Conservation (phyloP, 306 rosid species). For the Pachyrhizus erosus region DNA sequence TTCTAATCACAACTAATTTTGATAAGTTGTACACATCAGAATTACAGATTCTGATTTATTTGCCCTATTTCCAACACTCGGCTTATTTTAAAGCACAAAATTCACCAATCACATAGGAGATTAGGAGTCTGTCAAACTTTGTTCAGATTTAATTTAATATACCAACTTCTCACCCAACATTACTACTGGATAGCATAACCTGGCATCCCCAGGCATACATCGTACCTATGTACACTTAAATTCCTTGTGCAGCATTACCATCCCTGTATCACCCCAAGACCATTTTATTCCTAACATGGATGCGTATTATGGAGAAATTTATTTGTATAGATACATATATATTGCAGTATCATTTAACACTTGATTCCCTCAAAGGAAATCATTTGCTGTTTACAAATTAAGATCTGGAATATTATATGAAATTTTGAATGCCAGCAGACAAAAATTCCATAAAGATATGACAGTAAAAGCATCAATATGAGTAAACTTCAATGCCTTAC, state of each 20-base stretch:
- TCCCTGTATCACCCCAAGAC: constrained; percentile 15
- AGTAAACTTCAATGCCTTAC: constrained; percentile 62
- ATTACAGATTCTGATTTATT: too few relatives aligned
- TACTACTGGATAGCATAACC: constrained; percentile 20
- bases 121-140: constrained; percentile 20
- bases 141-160: constrained; percentile 11
- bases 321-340: neutral
- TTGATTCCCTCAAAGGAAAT: constrained; percentile 23
- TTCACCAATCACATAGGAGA: neutral
- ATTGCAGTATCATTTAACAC: constrained; percentile 21
- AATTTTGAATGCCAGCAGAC: constrained; percentile 32
- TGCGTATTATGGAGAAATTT: constrained; percentile 14
- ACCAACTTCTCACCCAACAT: constrained; percentile 21
- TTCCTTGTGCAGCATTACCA: constrained; percentile 22
- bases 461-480: constrained; percentile 8
- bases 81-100: constrained; percentile 23
- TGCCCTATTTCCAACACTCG: too few relatives aligned
- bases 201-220: constrained; percentile 23
- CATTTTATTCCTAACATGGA: constrained; percentile 5
- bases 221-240: neutral
- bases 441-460: constrained; percentile 31
- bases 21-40: too few relatives aligned
- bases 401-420: constrained; percentile 33
- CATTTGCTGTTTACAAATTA: constrained; percentile 11
- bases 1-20: too few relatives aligned